A percentile compares a stretch with the other conserved stretches of the same genome.
These are phyloP conservation scores for Helichrysum umbraculigerum DNA, from an alignment of 129 eudicot genomes.

Conservation along the genomic window DNA sequence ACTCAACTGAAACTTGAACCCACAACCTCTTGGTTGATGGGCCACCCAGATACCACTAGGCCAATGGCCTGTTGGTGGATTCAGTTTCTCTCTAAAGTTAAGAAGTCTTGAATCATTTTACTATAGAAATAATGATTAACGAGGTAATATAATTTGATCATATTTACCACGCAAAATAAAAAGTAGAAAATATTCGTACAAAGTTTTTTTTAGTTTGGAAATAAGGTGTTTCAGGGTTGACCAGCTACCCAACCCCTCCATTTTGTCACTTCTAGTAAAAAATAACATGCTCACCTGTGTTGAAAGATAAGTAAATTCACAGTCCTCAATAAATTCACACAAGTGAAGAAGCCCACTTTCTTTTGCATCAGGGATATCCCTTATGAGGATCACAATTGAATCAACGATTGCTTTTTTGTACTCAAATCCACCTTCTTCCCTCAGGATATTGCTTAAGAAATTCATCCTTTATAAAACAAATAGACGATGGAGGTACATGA, in stretches of 20 bases:
- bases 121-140: too few species aligned
- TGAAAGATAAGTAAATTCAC: constrained; percentile 96
- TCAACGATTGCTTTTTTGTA: constrained; percentile 96
- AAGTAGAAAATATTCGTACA: not conserved
- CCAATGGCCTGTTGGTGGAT: too few species aligned
- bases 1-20: too few species aligned
- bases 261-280: not conserved
- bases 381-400: constrained; percentile 85
- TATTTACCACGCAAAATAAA: not conserved
- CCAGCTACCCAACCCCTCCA: not conserved
- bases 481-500: constrained; percentile 4
- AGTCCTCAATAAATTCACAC: constrained; percentile 98
- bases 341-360: constrained; percentile 93
- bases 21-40: too few species aligned
- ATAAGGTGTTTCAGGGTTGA: not conserved
- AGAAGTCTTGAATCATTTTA: not conserved
- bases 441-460: constrained; percentile 86
- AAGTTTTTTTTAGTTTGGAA: not conserved
- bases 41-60: too few species aligned
- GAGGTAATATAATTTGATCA: not conserved
- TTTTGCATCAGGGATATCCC: constrained; percentile 98
- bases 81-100: too few species aligned
- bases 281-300: constrained; percentile 62
- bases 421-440: constrained; percentile 99
- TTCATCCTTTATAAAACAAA: constrained; percentile 59